Evolutionary conservation across 306 rosid genomes (phyloP), one percentile per base, ranked within the genome.

Genomic region (Rosa multiflora): DNA sequence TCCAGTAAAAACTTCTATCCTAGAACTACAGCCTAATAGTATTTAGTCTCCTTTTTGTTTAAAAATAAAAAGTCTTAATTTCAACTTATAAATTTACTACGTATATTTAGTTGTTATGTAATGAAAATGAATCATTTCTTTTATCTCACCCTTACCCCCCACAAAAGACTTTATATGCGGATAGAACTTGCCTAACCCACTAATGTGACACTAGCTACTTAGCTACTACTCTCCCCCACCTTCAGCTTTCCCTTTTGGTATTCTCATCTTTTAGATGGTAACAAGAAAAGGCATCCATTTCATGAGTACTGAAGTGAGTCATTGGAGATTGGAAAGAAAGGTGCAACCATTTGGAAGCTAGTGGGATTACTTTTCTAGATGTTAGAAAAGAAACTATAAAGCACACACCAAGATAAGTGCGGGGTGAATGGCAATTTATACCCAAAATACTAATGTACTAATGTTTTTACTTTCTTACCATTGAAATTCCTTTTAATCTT

Each of bases 121-220:
- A 20, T 15, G 10, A 53, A 53, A 53, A 8, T 18, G 7, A 7
- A 6, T 53, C 23, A 8, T 53, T 23, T 6, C 20, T 56, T 56
- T 15, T 4, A 52, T 52, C 5, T 15, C 4, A 49, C 55, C 55
- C 20, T 5, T 52, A 15, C n/a, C 56, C 56, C 56, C 7, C 9
- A 52, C n/a, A 15, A 52, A 15, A 15, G 15, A 15, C n/a, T 52
- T 1, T 2, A 20, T 56, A 56, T 53, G 4, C 15, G 32, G 26
- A 49, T 47, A 73, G 73, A 79, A 79, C 75, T 71, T 29, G 87
- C 87, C 84, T 73, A 84, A 80, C 84, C 82, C 84, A 80, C 87
- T 84, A 77, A 58, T 75, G 69, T 72, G 76, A 69, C 84, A 76
- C 76, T 56, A 84, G 67, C 17, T 23, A 23, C 63, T 8, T 56